Evolutionary conservation across 495 filamentous ascomycete species (phyloP), one percentile per base, ranked within the genome.

Genomic region (Gamarada debralockiae): DNA sequence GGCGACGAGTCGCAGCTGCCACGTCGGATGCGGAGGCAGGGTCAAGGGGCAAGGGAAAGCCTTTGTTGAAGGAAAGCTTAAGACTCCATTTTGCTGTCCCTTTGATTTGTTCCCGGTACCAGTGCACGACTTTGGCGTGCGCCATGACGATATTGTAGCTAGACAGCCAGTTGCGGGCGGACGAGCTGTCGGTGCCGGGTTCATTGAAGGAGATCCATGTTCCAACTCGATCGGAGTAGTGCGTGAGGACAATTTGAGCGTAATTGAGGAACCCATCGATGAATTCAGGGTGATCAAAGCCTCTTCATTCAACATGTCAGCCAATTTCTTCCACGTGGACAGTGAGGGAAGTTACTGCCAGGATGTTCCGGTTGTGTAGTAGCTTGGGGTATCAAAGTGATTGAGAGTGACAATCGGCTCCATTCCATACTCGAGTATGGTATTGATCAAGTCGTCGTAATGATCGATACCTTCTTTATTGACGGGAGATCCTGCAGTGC

Each of bases 191-290:
- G 20, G 65, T 55, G 7, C 62, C 51, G 4, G 72, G 72, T 48
- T 76, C 73, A 44, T 76, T 76, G 62, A 76, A 66, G 5, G 70
- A 75, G 3, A 71, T 52, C 73, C 73, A 77, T 31, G 70, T 61
- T 0, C 70, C 70, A 1, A 77, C 72, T 22, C 70, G 58, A 37
- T 74, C 70, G 1, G 62, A 65, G 52, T 64, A 77, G 29, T 69
- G 70, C 3, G 73, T 62, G 8, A 77, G 52, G 7, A 74, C 50
- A n/a, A 72, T 55, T 50, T 73, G 66, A n/a, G 57, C 71, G 47
- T 70, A 73, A 45, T 70, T 56, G n/a, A 72, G 57, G n/a, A 34
- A 34, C 8, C 8, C 8, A 34, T 34, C 31, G 8, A 34, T n/a
- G n/a, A 34, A 34, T 8, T 8, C n/a, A 34, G 31, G 8, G n/a